Percentiles rank a stretch among this genome's conserved stretches.
These are phyloP conservation scores for Lachnellula subtilissima DNA, from an alignment of 2,329 filamentous ascomycete species.

Conservation along the genomic window DNA sequence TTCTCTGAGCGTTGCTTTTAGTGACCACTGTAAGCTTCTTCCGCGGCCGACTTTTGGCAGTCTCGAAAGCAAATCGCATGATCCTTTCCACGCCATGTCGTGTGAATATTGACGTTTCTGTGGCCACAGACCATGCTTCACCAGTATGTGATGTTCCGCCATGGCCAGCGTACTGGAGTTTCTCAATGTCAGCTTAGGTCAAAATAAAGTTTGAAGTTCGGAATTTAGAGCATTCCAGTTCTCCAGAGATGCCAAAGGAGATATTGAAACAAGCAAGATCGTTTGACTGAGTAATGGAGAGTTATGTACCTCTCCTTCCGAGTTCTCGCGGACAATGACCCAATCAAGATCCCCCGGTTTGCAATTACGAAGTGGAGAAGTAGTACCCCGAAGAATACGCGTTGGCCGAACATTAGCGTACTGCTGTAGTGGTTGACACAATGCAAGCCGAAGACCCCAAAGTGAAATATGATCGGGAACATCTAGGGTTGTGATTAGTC, in stretches of 20 bases:
- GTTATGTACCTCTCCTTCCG: conserved; percentile 47
- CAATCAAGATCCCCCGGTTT: conserved; percentile 51
- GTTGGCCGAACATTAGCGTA: conserved; percentile 64
- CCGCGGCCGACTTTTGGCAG: conserved; percentile 45
- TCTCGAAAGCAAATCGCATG: conserved; percentile 58
- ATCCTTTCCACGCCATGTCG: conserved; percentile 55
- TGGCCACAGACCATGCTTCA: conserved; percentile 54
- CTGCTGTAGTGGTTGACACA: conserved; percentile 59
- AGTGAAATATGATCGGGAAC: conserved; percentile 64
- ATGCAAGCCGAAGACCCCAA: conserved; percentile 58
- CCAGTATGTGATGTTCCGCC: conserved; percentile 55
- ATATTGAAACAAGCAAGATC: no score
- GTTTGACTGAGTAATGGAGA: no score
- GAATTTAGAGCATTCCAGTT: no score
- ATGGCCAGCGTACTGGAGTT: conserved; percentile 22
- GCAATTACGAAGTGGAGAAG: conserved; percentile 47
- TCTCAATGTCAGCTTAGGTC: no score
- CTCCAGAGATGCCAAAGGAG: no score
- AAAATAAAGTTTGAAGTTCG: no score
- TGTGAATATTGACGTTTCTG: conserved; percentile 60
- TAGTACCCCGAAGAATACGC: conserved; percentile 51
- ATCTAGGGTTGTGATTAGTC: conserved; percentile 32
- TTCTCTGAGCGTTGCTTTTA: conserved; percentile 61
- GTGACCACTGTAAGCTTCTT: conserved; percentile 60
- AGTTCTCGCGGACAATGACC: conserved; percentile 63